These are phyloP conservation scores for Phialophora verrucosa DNA, from an alignment of 2,329 filamentous ascomycete genomes.

Conservation along the genomic window DNA sequence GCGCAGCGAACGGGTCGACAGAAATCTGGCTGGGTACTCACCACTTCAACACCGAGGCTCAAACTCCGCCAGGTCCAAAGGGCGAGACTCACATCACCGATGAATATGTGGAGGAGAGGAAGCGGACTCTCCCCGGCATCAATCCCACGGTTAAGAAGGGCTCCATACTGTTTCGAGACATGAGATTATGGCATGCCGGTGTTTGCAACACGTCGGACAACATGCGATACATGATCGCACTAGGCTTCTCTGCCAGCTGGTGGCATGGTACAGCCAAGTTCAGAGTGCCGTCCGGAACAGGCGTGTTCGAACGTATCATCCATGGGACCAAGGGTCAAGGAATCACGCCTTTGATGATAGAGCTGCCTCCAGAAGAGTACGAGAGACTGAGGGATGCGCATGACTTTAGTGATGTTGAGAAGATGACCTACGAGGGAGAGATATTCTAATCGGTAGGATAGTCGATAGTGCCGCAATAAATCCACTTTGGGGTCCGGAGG, in stretches of 20 bases:
- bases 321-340: conserved; percentile 26
- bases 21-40: conserved; percentile 60
- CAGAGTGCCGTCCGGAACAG: conserved; percentile 19
- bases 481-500: background rate
- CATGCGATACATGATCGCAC: conserved; percentile 60
- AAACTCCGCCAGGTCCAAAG: conserved; percentile 38
- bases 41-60: conserved; percentile 43
- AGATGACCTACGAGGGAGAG: conserved; percentile 30
- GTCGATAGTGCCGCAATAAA: background rate
- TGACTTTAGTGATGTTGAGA: conserved; percentile 28
- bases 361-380: conserved; percentile 23
- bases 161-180: conserved; percentile 62
- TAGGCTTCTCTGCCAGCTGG: conserved; percentile 33
- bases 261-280: conserved; percentile 28
- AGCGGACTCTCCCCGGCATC: conserved; percentile 44
- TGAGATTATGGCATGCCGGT: conserved; percentile 68
- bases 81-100: conserved; percentile 42
- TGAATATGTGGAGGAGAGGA: conserved; percentile 44
- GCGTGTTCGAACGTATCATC: conserved; percentile 22
- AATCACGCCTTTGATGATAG: conserved; percentile 24
- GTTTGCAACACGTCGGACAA: conserved; percentile 62
- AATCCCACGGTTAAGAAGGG: conserved; percentile 55
- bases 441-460: conserved; percentile 12
- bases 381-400: conserved; percentile 25
- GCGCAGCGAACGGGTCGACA: conserved; percentile 55